Base-by-base conservation (phyloP, 1,284 basidiomycete species). In the Marasmius tenuissimus region DNA sequence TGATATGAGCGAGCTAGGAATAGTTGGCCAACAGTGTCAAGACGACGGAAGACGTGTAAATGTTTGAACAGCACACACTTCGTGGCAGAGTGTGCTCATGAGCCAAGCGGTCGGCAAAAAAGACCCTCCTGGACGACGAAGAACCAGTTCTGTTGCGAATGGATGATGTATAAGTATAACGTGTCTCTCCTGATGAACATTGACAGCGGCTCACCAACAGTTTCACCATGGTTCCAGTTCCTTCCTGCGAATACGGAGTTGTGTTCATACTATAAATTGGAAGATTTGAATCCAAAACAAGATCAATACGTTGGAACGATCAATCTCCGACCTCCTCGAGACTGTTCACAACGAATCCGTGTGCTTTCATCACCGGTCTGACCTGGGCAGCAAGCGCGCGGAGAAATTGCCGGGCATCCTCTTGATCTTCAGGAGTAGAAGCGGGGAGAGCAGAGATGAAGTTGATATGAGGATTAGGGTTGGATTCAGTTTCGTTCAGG, bases 191-290 rank as follows among this genome's bases (percentile, higher is more conserved):
- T 39, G 22, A 18, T 18, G 18, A n/a, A 22, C 47, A 33, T 33
- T 12, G 18, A 56, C 9, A 37, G 38, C 0, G 48, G 66, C 83
- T 65, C 65, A 89, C 91, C 91, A 60, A 93, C 77, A 11, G 84
- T 87, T 73, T 93, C 91, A 2, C 91, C 92, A 61, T 78, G 78
- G 62, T 92, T 89, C 91, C 91, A 93, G 70, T 93, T 93, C 50
- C 91, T 80, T 4, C 91, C 91, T 12, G 86, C 82, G 72, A 93
- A 93, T 7, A 93, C 89, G 11, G 66, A 69, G 70, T 93, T 93
- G 68, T 84, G 81, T 70, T 92, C 85, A 68, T 91, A 92, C 88
- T 54, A 47, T 91, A 63, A 4, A 58, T 4, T 22, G 18, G 14
- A 40, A 37, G 42, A 7, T 10, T 12, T 42, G 14, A 34, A 57